Evolutionary conservation across 106 monocot species (phyloP), one percentile per base, ranked within the genome.

Genomic region (Posidonia australis): DNA sequence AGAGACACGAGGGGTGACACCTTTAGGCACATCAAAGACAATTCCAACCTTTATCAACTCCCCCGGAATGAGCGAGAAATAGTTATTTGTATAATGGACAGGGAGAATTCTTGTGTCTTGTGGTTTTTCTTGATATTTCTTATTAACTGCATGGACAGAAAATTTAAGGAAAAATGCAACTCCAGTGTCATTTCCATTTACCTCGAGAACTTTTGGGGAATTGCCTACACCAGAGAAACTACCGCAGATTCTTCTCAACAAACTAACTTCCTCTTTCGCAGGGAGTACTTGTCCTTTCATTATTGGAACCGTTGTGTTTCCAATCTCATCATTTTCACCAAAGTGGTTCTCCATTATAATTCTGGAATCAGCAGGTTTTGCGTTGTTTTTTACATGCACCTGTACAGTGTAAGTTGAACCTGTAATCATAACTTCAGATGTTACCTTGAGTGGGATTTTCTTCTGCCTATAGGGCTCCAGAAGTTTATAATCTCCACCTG

Each of bases 61-160:
- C 60, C 91, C 91, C 1, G 91, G 96, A 57, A 91, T 77, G 14
- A 91, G 77, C 0, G 96, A 91, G 67, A 98, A 85, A 31, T 87
- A 98, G 53, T 98, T 98, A 51, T 98, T 85, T 10, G 90, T 80
- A 54, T 98, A 98, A 73, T 98, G 90, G 28, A 98, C 91, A 6
- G 90, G 96, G 59, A 98, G 87, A 48, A 98, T 98, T 69, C 91
- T 82, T 17, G 87, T 83, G 65, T 91, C 96, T 56, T 63, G 74
- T 17, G 11, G 64, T 10, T 51, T 74, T 21, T 67, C 21, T 3
- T 59, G 29, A 18, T 58, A 56, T 45, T 78, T 82, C 62, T 76
- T 66, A 11, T 69, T 62, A 52, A 72, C 76, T 54, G 64, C 74
- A 65, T 98, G 96, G 54, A 98, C 96, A 5, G 96, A 98, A 56